A percentile compares a stretch with the other conserved stretches of the same genome.
Conservation (phyloP, 371 early-diverging fungal species). For the Mortierella sp. region DNA sequence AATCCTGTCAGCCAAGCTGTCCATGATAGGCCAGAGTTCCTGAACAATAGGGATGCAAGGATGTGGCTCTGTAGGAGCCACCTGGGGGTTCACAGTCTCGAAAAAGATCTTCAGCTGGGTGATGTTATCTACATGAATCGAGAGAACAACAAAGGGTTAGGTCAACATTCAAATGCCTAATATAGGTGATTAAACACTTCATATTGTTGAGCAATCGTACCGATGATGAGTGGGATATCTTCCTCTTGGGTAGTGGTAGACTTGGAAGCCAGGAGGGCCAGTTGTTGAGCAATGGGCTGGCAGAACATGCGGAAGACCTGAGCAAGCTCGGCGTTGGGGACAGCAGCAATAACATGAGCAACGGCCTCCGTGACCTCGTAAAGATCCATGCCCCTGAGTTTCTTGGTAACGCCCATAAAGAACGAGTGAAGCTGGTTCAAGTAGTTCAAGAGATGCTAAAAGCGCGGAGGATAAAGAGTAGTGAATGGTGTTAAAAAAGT, state of each 20-base stretch:
- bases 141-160: neutral
- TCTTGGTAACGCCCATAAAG: slow-evolving; percentile 76
- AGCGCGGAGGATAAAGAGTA: slow-evolving; percentile 15
- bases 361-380: slow-evolving; percentile 91
- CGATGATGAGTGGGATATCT: slow-evolving; percentile 62
- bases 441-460: slow-evolving; percentile 76
- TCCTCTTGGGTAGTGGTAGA: slow-evolving; percentile 56
- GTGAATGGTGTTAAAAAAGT: neutral
- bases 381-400: slow-evolving; percentile 79
- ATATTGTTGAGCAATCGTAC: slow-evolving; percentile 26
- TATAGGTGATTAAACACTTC: neutral
- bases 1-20: slow-evolving; percentile 67
- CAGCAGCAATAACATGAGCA: slow-evolving; percentile 86
- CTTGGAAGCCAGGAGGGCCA: slow-evolving; percentile 64
- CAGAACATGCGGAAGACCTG: slow-evolving; percentile 86
- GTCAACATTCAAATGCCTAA: too few species aligned
- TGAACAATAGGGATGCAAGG: slow-evolving; percentile 82
- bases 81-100: slow-evolving; percentile 66
- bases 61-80: slow-evolving; percentile 67
- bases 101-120: slow-evolving; percentile 72
- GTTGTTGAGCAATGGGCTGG: slow-evolving; percentile 84
- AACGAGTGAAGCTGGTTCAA: slow-evolving; percentile 84
- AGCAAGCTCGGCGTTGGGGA: slow-evolving; percentile 74
- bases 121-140: slow-evolving; percentile 50
- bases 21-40: slow-evolving; percentile 86